Base-by-base conservation (phyloP, 1,284 basidiomycete genomes). In the Lentinula novae-zelandiae region DNA sequence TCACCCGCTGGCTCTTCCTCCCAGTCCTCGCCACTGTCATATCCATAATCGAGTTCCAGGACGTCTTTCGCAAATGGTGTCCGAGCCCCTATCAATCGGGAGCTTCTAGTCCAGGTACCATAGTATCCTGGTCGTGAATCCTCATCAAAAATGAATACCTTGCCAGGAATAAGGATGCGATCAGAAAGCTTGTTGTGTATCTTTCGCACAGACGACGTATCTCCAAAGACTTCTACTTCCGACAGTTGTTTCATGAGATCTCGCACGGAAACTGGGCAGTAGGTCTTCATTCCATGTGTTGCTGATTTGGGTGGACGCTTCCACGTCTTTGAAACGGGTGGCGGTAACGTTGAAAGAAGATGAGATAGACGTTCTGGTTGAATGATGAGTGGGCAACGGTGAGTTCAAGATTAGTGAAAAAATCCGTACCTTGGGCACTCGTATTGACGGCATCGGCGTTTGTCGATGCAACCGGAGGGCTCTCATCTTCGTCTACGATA, bases 11-110 rank as follows among this genome's bases (percentile, higher is more conserved):
- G 79, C 71, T 92, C 92, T 56, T 87, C 88, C 64, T 92, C 91
- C 91, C 92, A 94, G 67, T 94, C 92, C 65, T 85, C 91, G 17
- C 90, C 93, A 60, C 89, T 92, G 72, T 95, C 92, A 68, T 92
- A 92, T 12, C 81, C 79, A 71, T 95, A 95, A 73, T 95, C 91
- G 58, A 89, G 78, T 20, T 82, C 78, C 5, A 86, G 74, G 6
- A 83, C 76, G 67, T 95, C 93, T 63, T 81, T 80, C 3, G 79
- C 82, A 62, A 93, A 86, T 1, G 93, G 92, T 36, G 78, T 81
- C n/a, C 93, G 83, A 7, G 90, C 85, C 1, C 89, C 86, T 60
- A 95, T 83, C 56, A 83, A 72, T 13, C 77, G 77, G 22, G 90
- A 92, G 62, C 78, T 83, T 55, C 87, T 85, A 9, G 92, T 93